Base-by-base conservation (phyloP, 495 filamentous ascomycete genomes). In the Immersiella caudata region DNA sequence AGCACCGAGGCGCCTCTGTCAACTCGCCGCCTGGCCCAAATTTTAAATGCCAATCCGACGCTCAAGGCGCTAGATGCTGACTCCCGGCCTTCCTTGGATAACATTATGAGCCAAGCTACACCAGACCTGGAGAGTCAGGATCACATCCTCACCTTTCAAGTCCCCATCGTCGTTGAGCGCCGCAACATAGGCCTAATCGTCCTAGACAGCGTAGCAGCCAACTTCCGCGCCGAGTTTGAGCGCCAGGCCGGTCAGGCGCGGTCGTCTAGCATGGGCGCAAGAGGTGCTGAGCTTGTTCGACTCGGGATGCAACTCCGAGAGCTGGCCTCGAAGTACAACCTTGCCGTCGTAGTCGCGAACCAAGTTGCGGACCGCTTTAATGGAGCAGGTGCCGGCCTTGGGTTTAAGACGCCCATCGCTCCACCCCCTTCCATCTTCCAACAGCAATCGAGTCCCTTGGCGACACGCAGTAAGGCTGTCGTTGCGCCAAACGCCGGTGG, bases 71-170 rank as follows among this genome's bases (percentile, higher is more conserved):
- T 88, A 12, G 67, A 84, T 14, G 68, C 77, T 18, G 62, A 79
- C 52, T 67, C 83, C 24, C 79, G 82, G 57, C 91, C 91, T 4
- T 90, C 91, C 0, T 82, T 97, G 6, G 82, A 87, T 73, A 80
- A 82, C 65, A 87, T 97, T 75, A 82, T 92, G 69, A 90, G 88
- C 72, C 91, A 96, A 74, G 86, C 88, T 62, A 94, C 92, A n/a
- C 90, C 90, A 46, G 94, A 98, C 77, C 87, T 99, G 61, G 96
- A 99, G 76, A 88, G 90, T 4, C 95, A 99, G 79, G 94, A 97
- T 65, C 95, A 98, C 78, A 97, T 98, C 73, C 81, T 97, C 11
- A 88, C 85, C 60, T 97, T 90, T 80, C 95, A 98, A 75, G 87
- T 97, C 1, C 94, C 95, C 21, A 88, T 96, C 11, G 88, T 91